A percentile compares a stretch with the other conserved stretches of the same genome.
Evolutionary conservation across 108 stramenopile species (phyloP).

Genomic region (Tribonema minus): DNA sequence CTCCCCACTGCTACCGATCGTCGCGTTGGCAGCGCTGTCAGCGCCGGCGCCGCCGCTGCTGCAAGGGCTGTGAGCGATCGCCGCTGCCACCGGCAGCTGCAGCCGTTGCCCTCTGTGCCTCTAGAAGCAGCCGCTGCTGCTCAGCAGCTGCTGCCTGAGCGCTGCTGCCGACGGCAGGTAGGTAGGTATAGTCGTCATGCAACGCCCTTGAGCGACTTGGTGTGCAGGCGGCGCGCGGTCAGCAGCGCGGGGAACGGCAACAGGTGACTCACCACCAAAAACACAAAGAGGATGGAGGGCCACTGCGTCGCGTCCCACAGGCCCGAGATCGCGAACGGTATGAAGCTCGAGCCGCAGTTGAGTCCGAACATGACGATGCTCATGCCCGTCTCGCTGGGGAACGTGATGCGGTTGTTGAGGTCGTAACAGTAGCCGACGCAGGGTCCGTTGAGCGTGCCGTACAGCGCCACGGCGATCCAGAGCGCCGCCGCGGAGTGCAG

Average conservation of each 20-base stretch:
- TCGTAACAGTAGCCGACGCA: conserved; percentile 55
- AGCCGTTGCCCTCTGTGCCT: too few relatives aligned
- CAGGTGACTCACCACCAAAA: conserved; percentile 28
- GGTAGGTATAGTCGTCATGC: too few relatives aligned
- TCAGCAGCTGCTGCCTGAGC: too few relatives aligned
- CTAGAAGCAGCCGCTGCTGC: too few relatives aligned
- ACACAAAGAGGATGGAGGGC: conserved; percentile 12
- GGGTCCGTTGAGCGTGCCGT: conserved; percentile 50
- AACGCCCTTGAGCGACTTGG: too few relatives aligned
- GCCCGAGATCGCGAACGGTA: conserved; percentile 42
- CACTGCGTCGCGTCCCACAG: conserved; percentile 40
- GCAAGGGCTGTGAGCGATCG: too few relatives aligned
- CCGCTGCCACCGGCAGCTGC: too few relatives aligned
- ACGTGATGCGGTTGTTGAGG: conserved; percentile 50
- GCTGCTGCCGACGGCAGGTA: too few relatives aligned
- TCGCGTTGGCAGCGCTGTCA: too few relatives aligned
- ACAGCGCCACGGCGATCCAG: conserved; percentile 41
- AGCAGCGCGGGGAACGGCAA: conserved; percentile 40
- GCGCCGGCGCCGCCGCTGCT: too few relatives aligned
- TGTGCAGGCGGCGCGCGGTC: conserved; percentile 19
- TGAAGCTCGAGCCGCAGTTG: conserved; percentile 51
- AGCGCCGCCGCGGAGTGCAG: conserved; percentile 3
- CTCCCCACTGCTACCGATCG: too few relatives aligned
- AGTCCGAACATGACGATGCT: conserved; percentile 56
- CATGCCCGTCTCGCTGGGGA: conserved; percentile 51